phyloP scores from a whole-genome alignment of 2,329 filamentous ascomycete species.

The Metarhizium rileyi region DNA sequence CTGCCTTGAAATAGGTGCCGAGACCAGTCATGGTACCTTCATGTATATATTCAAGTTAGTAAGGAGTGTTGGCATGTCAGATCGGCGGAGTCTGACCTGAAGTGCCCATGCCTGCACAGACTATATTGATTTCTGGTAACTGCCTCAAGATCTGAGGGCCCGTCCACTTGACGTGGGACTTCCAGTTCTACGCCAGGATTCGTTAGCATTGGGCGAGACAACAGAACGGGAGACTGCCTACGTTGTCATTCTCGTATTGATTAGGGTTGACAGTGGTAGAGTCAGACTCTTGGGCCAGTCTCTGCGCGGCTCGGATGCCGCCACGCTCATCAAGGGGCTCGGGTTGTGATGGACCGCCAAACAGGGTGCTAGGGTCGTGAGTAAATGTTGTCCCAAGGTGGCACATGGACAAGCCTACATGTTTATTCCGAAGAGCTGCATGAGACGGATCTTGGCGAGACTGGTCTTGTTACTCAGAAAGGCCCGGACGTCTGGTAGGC shows the following conservation, averaged over 20 bases:
- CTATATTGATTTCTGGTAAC: slow-evolving; percentile 43
- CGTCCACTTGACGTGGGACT: slow-evolving; percentile 47
- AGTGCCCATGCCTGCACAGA: slow-evolving; percentile 48
- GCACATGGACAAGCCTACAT: slow-evolving; percentile 13
- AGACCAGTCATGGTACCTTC: slow-evolving; percentile 38
- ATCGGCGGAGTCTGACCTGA: slow-evolving; percentile 11
- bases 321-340: slow-evolving; percentile 22
- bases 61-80: not conserved
- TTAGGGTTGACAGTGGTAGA: slow-evolving; percentile 19
- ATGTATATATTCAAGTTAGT: not conserved
- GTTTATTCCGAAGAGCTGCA: slow-evolving; percentile 25
- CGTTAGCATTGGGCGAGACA: not conserved
- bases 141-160: slow-evolving; percentile 48
- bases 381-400: not conserved
- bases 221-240: slow-evolving; percentile 6
- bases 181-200: slow-evolving; percentile 33
- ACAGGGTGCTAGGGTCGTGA: slow-evolving; percentile 18
- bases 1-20: slow-evolving; percentile 39
- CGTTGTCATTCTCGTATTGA: slow-evolving; percentile 25
- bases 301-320: slow-evolving; percentile 17
- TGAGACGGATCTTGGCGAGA: slow-evolving; percentile 18
- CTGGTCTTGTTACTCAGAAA: slow-evolving; percentile 38
- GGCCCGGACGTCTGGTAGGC: slow-evolving; percentile 32
- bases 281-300: slow-evolving; percentile 20
- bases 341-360: slow-evolving; percentile 24